A percentile compares a stretch with the other conserved stretches of the same genome.
Conservation (phyloP, 352 stramenopile species). For the Globisporangium abappressorium region DNA sequence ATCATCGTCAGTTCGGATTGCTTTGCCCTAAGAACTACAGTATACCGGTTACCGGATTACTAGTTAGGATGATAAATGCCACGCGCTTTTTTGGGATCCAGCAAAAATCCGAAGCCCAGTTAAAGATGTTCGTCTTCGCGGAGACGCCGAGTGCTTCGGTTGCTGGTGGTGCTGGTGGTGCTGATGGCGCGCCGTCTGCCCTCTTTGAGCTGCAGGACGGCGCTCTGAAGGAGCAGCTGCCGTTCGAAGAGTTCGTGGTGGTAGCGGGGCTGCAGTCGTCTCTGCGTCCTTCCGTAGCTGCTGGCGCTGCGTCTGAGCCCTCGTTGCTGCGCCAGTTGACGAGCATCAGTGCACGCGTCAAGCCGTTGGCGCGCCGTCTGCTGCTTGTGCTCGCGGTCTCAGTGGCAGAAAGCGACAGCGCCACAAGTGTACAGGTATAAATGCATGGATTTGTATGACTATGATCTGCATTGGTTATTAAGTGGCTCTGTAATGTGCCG, state of each 20-base stretch:
- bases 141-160: not conserved
- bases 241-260: slow-evolving; percentile 57
- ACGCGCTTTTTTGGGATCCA: not conserved
- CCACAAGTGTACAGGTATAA: slow-evolving; percentile 18
- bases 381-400: slow-evolving; percentile 52
- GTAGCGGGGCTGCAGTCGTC: slow-evolving; percentile 27
- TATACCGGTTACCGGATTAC: not conserved
- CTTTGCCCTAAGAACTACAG: too few relatives aligned
- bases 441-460: not conserved
- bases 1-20: too few relatives aligned
- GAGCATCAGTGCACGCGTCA: slow-evolving; percentile 54
- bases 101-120: not conserved
- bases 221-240: slow-evolving; percentile 43
- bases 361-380: slow-evolving; percentile 33
- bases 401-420: not conserved
- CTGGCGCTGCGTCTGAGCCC: not conserved
- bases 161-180: not conserved
- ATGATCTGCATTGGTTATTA: not conserved
- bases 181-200: slow-evolving; percentile 10
- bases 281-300: too few relatives aligned
- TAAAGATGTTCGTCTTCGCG: slow-evolving; percentile 45
- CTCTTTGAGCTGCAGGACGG: slow-evolving; percentile 32
- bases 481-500: not conserved
- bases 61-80: not conserved
- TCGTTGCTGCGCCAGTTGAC: slow-evolving; percentile 43